Evolutionary conservation across 1,139 yeast genomes (phyloP).

Genomic region (Kodamaea sp.): DNA sequence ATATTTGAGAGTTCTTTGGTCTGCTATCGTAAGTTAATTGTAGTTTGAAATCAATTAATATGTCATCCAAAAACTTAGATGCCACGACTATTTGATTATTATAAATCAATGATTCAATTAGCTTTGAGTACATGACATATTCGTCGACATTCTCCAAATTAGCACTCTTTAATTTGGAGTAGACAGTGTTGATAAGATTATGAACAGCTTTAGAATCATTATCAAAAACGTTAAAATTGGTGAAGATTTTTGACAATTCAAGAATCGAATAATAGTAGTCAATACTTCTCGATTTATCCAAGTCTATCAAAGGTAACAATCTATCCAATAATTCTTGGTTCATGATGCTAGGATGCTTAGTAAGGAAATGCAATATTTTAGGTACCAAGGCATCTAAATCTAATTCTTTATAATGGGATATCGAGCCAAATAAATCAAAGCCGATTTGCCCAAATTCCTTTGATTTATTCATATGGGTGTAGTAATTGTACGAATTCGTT

Average conservation of each 20-base stretch:
- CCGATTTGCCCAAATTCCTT: slow-evolving; percentile 67
- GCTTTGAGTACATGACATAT: slow-evolving; percentile 45
- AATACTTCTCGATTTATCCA: slow-evolving; percentile 1
- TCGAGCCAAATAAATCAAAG: slow-evolving; percentile 52
- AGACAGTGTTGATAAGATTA: slow-evolving; percentile 27
- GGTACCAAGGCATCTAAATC: slow-evolving; percentile 27
- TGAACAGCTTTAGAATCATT: slow-evolving; percentile 19
- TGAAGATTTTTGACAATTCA: slow-evolving; percentile 24
- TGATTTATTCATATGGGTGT: slow-evolving; percentile 8
- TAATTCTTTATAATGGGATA: slow-evolving; percentile 29
- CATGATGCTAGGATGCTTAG: slow-evolving; percentile 27
- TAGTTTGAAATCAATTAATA: slow-evolving; percentile 30
- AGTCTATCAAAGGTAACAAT: slow-evolving; percentile 12
- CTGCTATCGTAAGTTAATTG: slow-evolving; percentile 13
- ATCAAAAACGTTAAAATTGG: slow-evolving; percentile 16
- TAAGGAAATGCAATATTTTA: slow-evolving; percentile 23
- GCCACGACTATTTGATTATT: slow-evolving; percentile 50
- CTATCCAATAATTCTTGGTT: slow-evolving; percentile 20
- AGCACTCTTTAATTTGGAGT: slow-evolving; percentile 20
- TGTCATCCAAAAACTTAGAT: slow-evolving; percentile 51
- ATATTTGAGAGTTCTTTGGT: slow-evolving; percentile 24
- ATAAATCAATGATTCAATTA: slow-evolving; percentile 49
- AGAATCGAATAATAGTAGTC: slow-evolving; percentile 15
- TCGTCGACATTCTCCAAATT: slow-evolving; percentile 24
- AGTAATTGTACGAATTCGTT: slow-evolving; percentile 8